These are phyloP conservation scores for Phaffia australis DNA, from an alignment of 768 basidiomycete species.

Conservation along the genomic window DNA sequence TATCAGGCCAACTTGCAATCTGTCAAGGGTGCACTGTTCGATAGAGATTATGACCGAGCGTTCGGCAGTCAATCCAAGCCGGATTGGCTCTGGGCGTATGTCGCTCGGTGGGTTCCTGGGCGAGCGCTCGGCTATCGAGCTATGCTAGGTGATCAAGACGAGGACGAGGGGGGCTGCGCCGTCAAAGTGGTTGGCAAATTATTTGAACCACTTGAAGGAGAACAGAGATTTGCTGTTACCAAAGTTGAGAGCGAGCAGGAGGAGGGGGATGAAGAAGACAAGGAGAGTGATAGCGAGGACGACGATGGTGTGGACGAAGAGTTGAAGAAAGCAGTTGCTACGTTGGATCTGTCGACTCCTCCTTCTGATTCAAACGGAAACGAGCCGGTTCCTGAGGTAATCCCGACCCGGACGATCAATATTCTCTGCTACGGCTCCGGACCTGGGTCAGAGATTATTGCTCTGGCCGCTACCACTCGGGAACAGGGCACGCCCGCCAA, in stretches of 20 bases:
- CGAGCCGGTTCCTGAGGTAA: neutral
- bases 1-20: conserved; percentile 20
- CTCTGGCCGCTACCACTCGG: conserved; percentile 12
- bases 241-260: conserved; percentile 6
- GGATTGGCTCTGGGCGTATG: conserved; percentile 23
- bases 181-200: neutral
- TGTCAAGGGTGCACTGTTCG: conserved; percentile 25
- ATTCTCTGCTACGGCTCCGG: conserved; percentile 24
- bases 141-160: conserved; percentile 16
- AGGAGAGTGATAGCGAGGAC: conserved; percentile 9
- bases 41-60: conserved; percentile 21
- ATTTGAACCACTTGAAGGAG: too few species aligned
- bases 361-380: neutral
- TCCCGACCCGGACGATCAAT: conserved; percentile 17
- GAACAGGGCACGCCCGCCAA: conserved; percentile 20
- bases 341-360: neutral
- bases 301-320: conserved; percentile 4
- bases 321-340: neutral
- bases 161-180: conserved; percentile 6
- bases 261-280: neutral
- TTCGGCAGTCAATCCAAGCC: conserved; percentile 11
- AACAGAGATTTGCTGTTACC: neutral
- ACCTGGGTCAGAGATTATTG: conserved; percentile 21
- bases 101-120: conserved; percentile 24
- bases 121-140: conserved; percentile 23